Percentiles rank a stretch among this genome's conserved stretches.
Conservation (phyloP, 1,284 basidiomycete genomes). For the Porodaedalea pini region DNA sequence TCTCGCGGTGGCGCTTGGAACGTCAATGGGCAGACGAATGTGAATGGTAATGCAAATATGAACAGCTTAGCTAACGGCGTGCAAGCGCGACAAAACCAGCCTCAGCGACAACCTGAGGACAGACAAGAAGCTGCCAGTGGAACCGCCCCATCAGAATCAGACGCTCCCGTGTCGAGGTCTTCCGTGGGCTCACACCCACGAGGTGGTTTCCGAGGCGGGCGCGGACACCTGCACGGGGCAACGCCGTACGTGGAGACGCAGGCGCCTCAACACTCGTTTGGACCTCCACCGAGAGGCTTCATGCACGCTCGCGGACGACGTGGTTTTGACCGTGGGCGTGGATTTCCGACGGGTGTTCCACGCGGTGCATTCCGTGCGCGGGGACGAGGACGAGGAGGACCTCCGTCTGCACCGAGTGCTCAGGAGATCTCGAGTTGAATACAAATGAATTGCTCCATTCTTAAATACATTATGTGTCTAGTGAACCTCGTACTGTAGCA, state of each 20-base stretch:
- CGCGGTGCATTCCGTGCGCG: constrained; percentile 41
- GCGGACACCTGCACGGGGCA: constrained; percentile 18
- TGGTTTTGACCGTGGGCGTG: constrained; percentile 40
- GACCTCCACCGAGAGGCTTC: constrained; percentile 20
- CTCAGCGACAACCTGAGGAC: background rate
- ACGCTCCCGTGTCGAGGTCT: background rate
- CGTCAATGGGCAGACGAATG: constrained; percentile 4
- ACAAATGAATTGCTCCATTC: no score
- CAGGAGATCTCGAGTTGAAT: constrained; percentile 2
- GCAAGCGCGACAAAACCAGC: background rate
- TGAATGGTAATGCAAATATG: constrained; percentile 6
- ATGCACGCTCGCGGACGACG: constrained; percentile 33
- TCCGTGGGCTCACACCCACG: background rate
- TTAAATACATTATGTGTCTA: no score
- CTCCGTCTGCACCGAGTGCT: background rate
- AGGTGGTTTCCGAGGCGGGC: constrained; percentile 16
- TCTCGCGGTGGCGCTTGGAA: constrained; percentile 26
- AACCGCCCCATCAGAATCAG: no score
- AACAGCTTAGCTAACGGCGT: background rate
- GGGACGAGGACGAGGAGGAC: constrained; percentile 34
- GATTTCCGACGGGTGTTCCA: constrained; percentile 25
- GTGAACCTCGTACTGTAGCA: no score
- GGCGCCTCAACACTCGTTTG: constrained; percentile 12
- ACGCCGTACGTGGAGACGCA: constrained; percentile 10
- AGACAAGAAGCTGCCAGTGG: constrained; percentile 9